phyloP scores from a whole-genome alignment of 768 basidiomycete species.

The Tulasnella sp. region DNA sequence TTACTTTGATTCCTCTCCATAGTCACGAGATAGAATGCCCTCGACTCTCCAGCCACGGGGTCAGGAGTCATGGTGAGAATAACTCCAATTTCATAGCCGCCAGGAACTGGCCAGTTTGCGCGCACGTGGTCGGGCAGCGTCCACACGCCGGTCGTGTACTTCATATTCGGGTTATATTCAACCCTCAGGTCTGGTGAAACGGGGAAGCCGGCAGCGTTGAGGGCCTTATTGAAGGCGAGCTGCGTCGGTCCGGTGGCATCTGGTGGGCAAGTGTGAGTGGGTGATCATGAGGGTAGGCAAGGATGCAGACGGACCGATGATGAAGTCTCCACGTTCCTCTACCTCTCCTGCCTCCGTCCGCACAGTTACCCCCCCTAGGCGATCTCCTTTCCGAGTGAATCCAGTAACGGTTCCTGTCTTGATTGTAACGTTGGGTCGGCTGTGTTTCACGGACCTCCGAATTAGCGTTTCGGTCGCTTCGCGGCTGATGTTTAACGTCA shows the following conservation, averaged over 20 bases:
- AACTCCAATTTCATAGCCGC: not conserved
- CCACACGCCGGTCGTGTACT: slow-evolving; percentile 5
- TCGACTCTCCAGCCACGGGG: not conserved
- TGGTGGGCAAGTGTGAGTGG: slow-evolving; percentile 21
- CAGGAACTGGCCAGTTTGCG: not conserved
- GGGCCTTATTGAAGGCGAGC: slow-evolving; percentile 36
- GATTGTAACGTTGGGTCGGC: slow-evolving; percentile 35
- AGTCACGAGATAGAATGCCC: not conserved
- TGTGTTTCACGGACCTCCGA: slow-evolving; percentile 36
- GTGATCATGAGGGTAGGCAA: not conserved
- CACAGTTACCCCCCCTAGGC: slow-evolving; percentile 28
- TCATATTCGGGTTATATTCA: slow-evolving; percentile 35
- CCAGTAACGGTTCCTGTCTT: slow-evolving; percentile 38
- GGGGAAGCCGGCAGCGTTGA: slow-evolving; percentile 34
- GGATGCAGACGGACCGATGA: slow-evolving; percentile 33
- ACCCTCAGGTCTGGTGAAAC: slow-evolving; percentile 31
- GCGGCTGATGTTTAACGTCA: slow-evolving; percentile 34
- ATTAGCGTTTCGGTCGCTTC: slow-evolving; percentile 38
- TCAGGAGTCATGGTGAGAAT: not conserved
- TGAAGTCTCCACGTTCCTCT: slow-evolving; percentile 32
- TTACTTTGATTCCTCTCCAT: slow-evolving; percentile 2
- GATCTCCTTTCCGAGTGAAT: slow-evolving; percentile 30
- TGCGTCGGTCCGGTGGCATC: slow-evolving; percentile 39
- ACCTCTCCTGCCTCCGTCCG: slow-evolving; percentile 30
- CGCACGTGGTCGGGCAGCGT: slow-evolving; percentile 4